Evolutionary conservation across 805 yeast species (phyloP).

Genomic region (Cyberlindnera saturnus): DNA sequence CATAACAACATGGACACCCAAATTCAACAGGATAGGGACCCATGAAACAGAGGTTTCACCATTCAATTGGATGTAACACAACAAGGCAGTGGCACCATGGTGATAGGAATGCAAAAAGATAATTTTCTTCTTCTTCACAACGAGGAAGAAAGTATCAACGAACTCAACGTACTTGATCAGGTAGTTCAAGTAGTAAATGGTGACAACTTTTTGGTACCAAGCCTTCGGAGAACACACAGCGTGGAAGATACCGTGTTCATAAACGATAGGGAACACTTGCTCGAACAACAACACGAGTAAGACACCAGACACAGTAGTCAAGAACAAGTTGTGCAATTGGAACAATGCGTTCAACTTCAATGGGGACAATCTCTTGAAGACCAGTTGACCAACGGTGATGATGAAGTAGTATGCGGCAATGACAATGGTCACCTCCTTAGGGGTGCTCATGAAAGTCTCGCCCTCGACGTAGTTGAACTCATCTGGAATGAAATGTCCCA

Average conservation of each 20-base stretch:
- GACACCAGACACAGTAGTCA: slow-evolving; percentile 62
- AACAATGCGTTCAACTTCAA: slow-evolving; percentile 69
- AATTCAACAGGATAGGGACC: slow-evolving; percentile 88
- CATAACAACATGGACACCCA: slow-evolving; percentile 93
- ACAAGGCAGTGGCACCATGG: slow-evolving; percentile 95
- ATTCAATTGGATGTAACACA: slow-evolving; percentile 88
- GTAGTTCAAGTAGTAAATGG: slow-evolving; percentile 86
- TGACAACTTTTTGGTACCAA: slow-evolving; percentile 79
- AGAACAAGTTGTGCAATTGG: slow-evolving; percentile 77
- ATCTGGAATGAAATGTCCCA: slow-evolving; percentile 55
- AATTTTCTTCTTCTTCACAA: slow-evolving; percentile 84
- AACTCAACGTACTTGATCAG: slow-evolving; percentile 85
- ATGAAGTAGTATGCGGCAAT: slow-evolving; percentile 70
- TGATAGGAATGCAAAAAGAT: slow-evolving; percentile 94
- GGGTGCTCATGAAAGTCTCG: slow-evolving; percentile 61
- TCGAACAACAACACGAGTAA: slow-evolving; percentile 70
- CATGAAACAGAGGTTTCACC: slow-evolving; percentile 90
- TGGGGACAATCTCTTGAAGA: slow-evolving; percentile 54
- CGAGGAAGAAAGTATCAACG: slow-evolving; percentile 86
- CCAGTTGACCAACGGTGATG: slow-evolving; percentile 78
- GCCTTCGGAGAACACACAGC: slow-evolving; percentile 75
- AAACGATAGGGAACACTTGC: slow-evolving; percentile 77
- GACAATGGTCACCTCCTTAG: slow-evolving; percentile 49
- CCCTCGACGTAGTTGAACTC: slow-evolving; percentile 64
- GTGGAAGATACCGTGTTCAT: slow-evolving; percentile 69